Base-by-base conservation (phyloP, 2,329 filamentous ascomycete species). In the Colletotrichum shisoi region DNA sequence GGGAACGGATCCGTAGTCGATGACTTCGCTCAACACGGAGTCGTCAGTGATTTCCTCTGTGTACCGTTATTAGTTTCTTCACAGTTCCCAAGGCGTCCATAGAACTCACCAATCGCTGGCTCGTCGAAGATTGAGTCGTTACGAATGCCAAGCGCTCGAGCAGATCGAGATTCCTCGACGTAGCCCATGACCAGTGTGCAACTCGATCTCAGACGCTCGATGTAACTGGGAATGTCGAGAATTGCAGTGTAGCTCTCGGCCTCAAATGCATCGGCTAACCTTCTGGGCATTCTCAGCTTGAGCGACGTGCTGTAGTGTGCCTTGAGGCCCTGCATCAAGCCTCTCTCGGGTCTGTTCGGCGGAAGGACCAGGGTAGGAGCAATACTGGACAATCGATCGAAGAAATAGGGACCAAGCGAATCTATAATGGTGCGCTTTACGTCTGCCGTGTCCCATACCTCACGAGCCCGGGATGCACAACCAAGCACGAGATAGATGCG, bases 361-460 rank as follows among this genome's bases (percentile, higher is more conserved):
- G 71, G 66, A n/a, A 71, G 69, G 48, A 82, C 80, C 49, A 80
- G 70, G 0, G 76, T 78, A 0, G 85, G 85, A 0, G 85, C 78
- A 2, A 87, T 73, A 1, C 80, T 83, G 1, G 84, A 84, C 6
- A 87, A 74, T 2, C 86, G 80, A 71, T 88, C 86, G 67, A 84
- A 83, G 66, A 85, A 85, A 1, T 86, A 75, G 0, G 84, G 82
- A 3, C 79, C 84, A 0, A 88, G 78, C 0, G 84, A 83, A 69
- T 87, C 85, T n/a, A 85, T 81, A 34, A 87, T 84, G 0, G 83
- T 84, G 24, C 85, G 81, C 74, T 88, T 88, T 2, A 88, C 81
- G 3, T 81, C 83, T 11, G 87, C 78, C 0, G 78, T 78, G 12
- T 79, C 76, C 84, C 85, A 87, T 2, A 85, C 74, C 40, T 81